Percentiles rank a stretch among this genome's conserved stretches.
Conservation (phyloP, 306 rosid species). For the Vigna reflexopilosa region DNA sequence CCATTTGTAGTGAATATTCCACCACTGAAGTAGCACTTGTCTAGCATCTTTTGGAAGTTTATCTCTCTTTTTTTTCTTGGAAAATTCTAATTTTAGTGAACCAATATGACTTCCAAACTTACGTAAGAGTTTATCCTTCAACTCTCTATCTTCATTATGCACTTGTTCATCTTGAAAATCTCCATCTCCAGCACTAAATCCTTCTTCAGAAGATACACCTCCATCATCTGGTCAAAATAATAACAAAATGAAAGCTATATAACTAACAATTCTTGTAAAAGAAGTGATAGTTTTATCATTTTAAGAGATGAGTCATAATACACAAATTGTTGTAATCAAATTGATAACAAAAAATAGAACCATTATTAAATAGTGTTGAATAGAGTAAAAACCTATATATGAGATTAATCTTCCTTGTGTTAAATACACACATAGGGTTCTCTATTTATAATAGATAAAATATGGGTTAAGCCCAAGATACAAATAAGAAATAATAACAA, state of each 20-base stretch:
- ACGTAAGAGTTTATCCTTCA: conserved; percentile 80
- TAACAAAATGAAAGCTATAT: neutral
- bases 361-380: neutral
- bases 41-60: conserved; percentile 95
- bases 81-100: conserved; percentile 78
- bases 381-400: too few species aligned
- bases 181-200: conserved; percentile 70
- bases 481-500: too few species aligned
- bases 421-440: too few species aligned
- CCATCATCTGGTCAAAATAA: conserved; percentile 65
- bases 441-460: too few species aligned
- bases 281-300: neutral
- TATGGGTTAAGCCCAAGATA: too few species aligned
- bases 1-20: conserved; percentile 91
- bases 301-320: neutral
- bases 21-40: conserved; percentile 83
- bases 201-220: conserved; percentile 80
- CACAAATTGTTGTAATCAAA: neutral
- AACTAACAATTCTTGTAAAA: neutral
- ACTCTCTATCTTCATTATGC: conserved; percentile 70
- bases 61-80: conserved; percentile 92
- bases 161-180: conserved; percentile 63
- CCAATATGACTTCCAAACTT: conserved; percentile 88
- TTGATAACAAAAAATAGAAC: neutral
- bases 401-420: too few species aligned